Base-by-base conservation (phyloP, 176 grass and related monocot genomes). In the Juncus inflexus region DNA sequence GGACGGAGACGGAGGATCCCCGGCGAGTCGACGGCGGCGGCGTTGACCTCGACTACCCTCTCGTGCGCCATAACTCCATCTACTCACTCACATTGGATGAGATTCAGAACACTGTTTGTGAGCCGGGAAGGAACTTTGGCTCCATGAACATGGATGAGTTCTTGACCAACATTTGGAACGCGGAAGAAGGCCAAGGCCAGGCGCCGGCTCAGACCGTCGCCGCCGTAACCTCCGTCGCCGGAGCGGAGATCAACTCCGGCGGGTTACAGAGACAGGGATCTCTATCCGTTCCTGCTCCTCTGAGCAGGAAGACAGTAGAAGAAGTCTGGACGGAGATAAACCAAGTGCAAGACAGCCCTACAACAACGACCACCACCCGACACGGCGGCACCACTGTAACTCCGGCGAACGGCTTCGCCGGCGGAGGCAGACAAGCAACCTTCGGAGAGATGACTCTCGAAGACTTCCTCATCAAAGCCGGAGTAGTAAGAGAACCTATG, bases 81-180 rank as follows among this genome's bases (percentile, higher is more conserved):
- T 79, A 89, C 57, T 80, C 78, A 7, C 78, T 99, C 64, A 92
- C 88, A 7, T 57, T 92, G 12, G 94, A 92, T 49, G 85, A 99
- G 77, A 78, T 99, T 52, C 94, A 90, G 65, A 86, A 56, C 72
- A 83, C 94, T 41, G 47, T 92, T 9, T 92, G 85, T 74, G 85
- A 99, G 65, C 75, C 83, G 1, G 83, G 94, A 0, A 83, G 86
- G 74, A 89, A 87, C 36, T 89, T 99, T 52, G 94, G 83, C 12
- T 92, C 88, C 64, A 99, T 99, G 89, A 92, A 99, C 80, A 99
- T 99, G 89, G 94, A 99, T 37, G 89, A 99, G 78, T 99, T 99
- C 83, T 66, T 99, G 53, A 80, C 75, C 56, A 92, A 89, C 72
- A 99, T 99, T 61, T 92, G 94, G 88, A 99, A 92, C 63, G 94